phyloP scores from a whole-genome alignment of 495 filamentous ascomycete genomes.

The Hapsidospora chrysogenum region DNA sequence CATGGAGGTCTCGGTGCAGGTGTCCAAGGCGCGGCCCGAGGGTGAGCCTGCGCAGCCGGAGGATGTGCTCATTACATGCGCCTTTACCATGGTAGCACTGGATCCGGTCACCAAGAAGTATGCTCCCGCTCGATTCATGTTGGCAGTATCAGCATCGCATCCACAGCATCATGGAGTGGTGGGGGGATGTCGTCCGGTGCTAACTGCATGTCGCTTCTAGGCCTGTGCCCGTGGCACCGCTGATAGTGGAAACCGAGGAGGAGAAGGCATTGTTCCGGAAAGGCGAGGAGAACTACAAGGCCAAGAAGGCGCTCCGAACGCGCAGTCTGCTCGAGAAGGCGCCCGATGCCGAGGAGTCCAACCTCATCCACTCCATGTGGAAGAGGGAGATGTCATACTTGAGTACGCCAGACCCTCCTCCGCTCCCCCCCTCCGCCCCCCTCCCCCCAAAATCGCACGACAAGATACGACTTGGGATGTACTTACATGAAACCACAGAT shows the following conservation, averaged over 20 bases:
- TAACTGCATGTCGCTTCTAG: too few relatives aligned
- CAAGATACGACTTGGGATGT: too few relatives aligned
- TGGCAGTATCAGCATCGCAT: too few relatives aligned
- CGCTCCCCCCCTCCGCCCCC: too few relatives aligned
- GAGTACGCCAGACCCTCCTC: too few relatives aligned
- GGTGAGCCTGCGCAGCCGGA: slow-evolving; percentile 43
- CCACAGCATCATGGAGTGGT: too few relatives aligned
- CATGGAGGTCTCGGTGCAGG: slow-evolving; percentile 67
- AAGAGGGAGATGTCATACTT: slow-evolving; percentile 52
- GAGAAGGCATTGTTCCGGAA: slow-evolving; percentile 49
- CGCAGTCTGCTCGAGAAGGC: slow-evolving; percentile 52
- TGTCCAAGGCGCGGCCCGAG: slow-evolving; percentile 41
- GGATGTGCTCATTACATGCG: slow-evolving; percentile 61
- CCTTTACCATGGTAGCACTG: slow-evolving; percentile 71
- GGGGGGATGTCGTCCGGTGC: too few relatives aligned
- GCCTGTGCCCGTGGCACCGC: too few relatives aligned
- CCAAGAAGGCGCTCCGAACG: slow-evolving; percentile 51
- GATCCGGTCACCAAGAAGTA: slow-evolving; percentile 54
- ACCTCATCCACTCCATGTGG: slow-evolving; percentile 71
- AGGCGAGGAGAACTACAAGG: slow-evolving; percentile 56
- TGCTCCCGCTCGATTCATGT: too few relatives aligned
- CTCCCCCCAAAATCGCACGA: too few relatives aligned
- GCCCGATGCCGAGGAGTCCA: slow-evolving; percentile 60
- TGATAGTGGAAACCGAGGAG: too few relatives aligned
- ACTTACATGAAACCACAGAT: too few relatives aligned